Conservation (phyloP, 2,329 filamentous ascomycete species). For the Helminthosporium solani region DNA sequence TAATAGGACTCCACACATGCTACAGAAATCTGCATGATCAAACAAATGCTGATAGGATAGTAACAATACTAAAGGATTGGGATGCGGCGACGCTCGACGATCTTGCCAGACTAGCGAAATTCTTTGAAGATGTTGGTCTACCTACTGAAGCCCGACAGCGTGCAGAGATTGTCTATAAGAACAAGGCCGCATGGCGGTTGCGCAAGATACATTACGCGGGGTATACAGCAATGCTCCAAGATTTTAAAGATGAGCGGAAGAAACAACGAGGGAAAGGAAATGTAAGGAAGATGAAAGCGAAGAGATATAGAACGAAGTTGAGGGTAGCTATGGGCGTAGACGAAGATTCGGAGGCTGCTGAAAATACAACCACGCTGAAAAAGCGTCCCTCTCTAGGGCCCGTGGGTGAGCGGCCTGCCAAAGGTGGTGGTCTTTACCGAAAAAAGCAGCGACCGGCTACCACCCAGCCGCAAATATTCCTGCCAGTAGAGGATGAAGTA, state of each 20-base stretch:
- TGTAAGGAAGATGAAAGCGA: conserved; percentile 28
- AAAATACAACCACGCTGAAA: conserved; percentile 6
- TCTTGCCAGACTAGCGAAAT: conserved; percentile 74
- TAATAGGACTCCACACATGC: conserved; percentile 55
- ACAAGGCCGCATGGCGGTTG: conserved; percentile 49
- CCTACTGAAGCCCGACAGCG: conserved; percentile 52
- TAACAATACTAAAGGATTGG: conserved; percentile 70
- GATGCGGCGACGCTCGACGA: conserved; percentile 74
- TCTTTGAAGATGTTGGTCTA: conserved; percentile 72
- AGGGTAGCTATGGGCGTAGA: conserved; percentile 22
- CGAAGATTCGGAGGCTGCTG: conserved; percentile 11
- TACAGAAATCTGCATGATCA: conserved; percentile 65
- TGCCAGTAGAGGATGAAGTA: conserved; percentile 23
- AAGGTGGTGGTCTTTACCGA: conserved; percentile 28
- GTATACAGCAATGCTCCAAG: conserved; percentile 29
- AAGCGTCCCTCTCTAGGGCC: conserved; percentile 19
- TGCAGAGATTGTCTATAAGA: conserved; percentile 70
- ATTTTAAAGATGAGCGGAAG: conserved; percentile 26
- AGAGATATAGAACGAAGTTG: conserved; percentile 28
- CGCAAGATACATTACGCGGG: conserved; percentile 47
- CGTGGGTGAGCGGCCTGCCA: conserved; percentile 22
- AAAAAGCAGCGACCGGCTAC: conserved; percentile 17
- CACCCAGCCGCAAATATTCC: conserved; percentile 27
- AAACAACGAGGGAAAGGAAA: conserved; percentile 30
- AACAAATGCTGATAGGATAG: conserved; percentile 73